A percentile compares a stretch with the other conserved stretches of the same genome.
These are phyloP conservation scores for Keithomyces neogunnii DNA, from an alignment of 2,329 filamentous ascomycete species.

Conservation along the genomic window DNA sequence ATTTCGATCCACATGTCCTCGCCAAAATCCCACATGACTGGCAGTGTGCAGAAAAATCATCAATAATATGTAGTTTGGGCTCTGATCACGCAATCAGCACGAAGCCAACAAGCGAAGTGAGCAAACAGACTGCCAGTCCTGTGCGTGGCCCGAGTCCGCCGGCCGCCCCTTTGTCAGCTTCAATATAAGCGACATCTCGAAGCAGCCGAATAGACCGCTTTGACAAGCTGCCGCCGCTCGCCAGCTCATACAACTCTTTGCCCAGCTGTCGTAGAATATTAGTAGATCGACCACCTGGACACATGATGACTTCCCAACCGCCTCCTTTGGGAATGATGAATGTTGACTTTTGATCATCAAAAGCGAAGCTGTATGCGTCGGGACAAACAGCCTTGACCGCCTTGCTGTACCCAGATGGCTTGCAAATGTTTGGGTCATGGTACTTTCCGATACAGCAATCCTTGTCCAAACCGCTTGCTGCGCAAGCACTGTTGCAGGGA, in stretches of 20 bases:
- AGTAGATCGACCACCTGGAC: conserved; percentile 54
- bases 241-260: conserved; percentile 39
- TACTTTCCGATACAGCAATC: conserved; percentile 72
- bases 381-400: conserved; percentile 69
- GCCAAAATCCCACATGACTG: not conserved
- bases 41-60: too few species aligned
- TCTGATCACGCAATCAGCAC: conserved; percentile 3
- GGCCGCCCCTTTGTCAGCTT: conserved; percentile 19
- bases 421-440: conserved; percentile 54
- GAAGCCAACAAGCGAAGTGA: conserved; percentile 1
- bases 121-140: conserved; percentile 6
- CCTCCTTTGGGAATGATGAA: conserved; percentile 59
- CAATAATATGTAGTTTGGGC: too few species aligned
- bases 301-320: conserved; percentile 73
- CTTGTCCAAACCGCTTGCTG: conserved; percentile 53
- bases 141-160: conserved; percentile 11
- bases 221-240: conserved; percentile 30
- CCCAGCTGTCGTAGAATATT: conserved; percentile 47
- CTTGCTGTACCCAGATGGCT: conserved; percentile 58
- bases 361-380: conserved; percentile 75
- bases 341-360: conserved; percentile 49
- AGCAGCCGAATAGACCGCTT: conserved; percentile 21
- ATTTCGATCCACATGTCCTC: not conserved
- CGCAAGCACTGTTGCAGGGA: conserved; percentile 70
- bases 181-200: conserved; percentile 25